phyloP scores from a whole-genome alignment of 177 flowering plant species.

The Tripterygium wilfordii region DNA sequence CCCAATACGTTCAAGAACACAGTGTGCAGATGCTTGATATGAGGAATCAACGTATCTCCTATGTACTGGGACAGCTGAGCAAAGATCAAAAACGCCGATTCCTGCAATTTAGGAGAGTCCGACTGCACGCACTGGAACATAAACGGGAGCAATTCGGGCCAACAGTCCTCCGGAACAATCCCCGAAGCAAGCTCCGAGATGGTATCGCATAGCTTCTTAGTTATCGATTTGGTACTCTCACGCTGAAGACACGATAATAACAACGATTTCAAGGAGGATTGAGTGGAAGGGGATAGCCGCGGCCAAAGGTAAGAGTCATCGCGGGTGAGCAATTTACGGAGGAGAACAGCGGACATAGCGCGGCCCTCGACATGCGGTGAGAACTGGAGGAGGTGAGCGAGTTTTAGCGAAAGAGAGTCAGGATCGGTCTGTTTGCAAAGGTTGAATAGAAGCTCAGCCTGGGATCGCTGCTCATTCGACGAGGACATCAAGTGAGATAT shows the following conservation, averaged over 20 bases:
- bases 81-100: slow-evolving; percentile 48
- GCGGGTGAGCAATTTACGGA: slow-evolving; percentile 49
- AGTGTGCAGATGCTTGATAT: slow-evolving; percentile 33
- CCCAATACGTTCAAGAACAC: slow-evolving; percentile 39
- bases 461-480: slow-evolving; percentile 53
- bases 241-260: slow-evolving; percentile 36
- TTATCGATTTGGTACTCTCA: slow-evolving; percentile 36
- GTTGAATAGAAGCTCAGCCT: slow-evolving; percentile 52
- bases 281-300: slow-evolving; percentile 37
- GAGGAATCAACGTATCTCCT: slow-evolving; percentile 43
- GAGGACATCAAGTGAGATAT: slow-evolving; percentile 59
- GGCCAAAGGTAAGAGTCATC: slow-evolving; percentile 57
- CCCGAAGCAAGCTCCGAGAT: slow-evolving; percentile 53
- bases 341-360: slow-evolving; percentile 61
- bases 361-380: slow-evolving; percentile 44
- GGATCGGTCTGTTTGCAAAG: slow-evolving; percentile 53
- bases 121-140: slow-evolving; percentile 55
- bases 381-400: slow-evolving; percentile 40
- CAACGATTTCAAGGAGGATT: slow-evolving; percentile 35
- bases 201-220: slow-evolving; percentile 57
- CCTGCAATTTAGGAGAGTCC: slow-evolving; percentile 36
- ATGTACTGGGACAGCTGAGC: slow-evolving; percentile 54
- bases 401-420: slow-evolving; percentile 43
- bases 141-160: slow-evolving; percentile 59
- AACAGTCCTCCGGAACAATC: slow-evolving; percentile 40